Evolutionary conservation across 2,329 filamentous ascomycete genomes (phyloP).

Genomic region (Huntiella savannae): DNA sequence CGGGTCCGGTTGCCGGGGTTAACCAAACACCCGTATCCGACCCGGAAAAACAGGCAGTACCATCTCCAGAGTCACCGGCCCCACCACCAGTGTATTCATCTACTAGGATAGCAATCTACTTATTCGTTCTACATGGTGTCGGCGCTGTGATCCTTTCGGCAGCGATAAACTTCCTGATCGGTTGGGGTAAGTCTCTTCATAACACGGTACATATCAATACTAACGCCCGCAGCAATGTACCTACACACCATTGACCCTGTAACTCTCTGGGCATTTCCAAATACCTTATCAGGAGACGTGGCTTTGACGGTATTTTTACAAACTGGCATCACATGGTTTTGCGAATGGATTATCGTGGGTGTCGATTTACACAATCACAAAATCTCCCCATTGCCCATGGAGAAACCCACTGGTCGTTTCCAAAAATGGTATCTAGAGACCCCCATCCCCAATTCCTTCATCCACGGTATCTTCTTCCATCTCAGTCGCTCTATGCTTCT

Average conservation of each 20-base stretch:
- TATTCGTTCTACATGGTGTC: constrained; percentile 28
- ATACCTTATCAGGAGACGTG: constrained; percentile 31
- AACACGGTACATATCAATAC: background rate
- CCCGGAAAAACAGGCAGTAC: too few relatives aligned
- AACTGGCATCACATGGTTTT: constrained; percentile 30
- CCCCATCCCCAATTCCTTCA: constrained; percentile 13
- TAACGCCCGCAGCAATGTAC: constrained; percentile 25
- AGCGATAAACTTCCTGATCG: constrained; percentile 32
- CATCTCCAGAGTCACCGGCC: too few relatives aligned
- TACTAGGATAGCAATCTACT: constrained; percentile 19
- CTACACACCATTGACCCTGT: constrained; percentile 21
- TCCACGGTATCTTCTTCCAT: constrained; percentile 24
- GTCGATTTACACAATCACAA: constrained; percentile 25
- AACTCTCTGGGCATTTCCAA: constrained; percentile 29
- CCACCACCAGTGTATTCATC: too few relatives aligned
- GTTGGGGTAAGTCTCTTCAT: constrained; percentile 23
- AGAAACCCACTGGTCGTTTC: too few relatives aligned
- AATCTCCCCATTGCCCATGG: constrained; percentile 20
- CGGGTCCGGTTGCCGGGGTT: too few relatives aligned
- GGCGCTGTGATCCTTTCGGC: constrained; percentile 28
- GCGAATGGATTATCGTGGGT: constrained; percentile 29
- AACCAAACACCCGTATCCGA: too few relatives aligned
- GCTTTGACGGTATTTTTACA: constrained; percentile 33
- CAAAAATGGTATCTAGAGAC: constrained; percentile 16
- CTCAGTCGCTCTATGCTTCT: constrained; percentile 21